Percentiles rank a stretch among this genome's conserved stretches.
phyloP scores from a whole-genome alignment of 2,329 filamentous ascomycete genomes.

The Didymosphaeria variabile region DNA sequence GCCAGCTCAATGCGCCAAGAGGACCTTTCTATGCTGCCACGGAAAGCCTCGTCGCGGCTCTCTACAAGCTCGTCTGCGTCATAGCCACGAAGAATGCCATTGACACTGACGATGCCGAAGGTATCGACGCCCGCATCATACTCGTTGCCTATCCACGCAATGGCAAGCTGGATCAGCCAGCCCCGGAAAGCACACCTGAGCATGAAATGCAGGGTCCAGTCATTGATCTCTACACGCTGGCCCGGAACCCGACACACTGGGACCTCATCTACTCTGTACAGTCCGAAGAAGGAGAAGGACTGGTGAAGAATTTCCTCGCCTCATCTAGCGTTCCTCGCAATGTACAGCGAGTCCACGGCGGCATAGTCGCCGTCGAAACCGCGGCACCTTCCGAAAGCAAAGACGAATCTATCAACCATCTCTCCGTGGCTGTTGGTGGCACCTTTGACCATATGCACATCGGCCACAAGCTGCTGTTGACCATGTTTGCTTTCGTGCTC shows the following conservation, averaged over 20 bases:
- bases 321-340: slow-evolving; percentile 36
- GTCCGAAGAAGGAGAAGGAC: slow-evolving; percentile 68
- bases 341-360: slow-evolving; percentile 48
- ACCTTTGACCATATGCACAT: slow-evolving; percentile 97
- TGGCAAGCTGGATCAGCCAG: slow-evolving; percentile 34
- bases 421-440: slow-evolving; percentile 81
- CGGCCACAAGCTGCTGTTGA: slow-evolving; percentile 94
- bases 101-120: slow-evolving; percentile 71
- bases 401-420: slow-evolving; percentile 54
- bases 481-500: slow-evolving; percentile 80
- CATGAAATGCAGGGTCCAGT: slow-evolving; percentile 58
- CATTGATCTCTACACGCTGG: slow-evolving; percentile 59
- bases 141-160: slow-evolving; percentile 69
- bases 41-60: slow-evolving; percentile 76
- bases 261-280: slow-evolving; percentile 71
- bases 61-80: slow-evolving; percentile 81
- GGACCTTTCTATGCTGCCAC: slow-evolving; percentile 70
- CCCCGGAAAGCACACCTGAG: slow-evolving; percentile 37
- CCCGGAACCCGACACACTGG: slow-evolving; percentile 66
- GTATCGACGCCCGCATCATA: slow-evolving; percentile 79
- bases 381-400: slow-evolving; percentile 11
- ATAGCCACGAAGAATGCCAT: slow-evolving; percentile 72
- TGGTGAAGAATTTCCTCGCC: slow-evolving; percentile 60
- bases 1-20: slow-evolving; percentile 60
- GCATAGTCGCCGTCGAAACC: slow-evolving; percentile 40